Conservation (phyloP, 345 rosid species). For the Sisymbrium altissimum region DNA sequence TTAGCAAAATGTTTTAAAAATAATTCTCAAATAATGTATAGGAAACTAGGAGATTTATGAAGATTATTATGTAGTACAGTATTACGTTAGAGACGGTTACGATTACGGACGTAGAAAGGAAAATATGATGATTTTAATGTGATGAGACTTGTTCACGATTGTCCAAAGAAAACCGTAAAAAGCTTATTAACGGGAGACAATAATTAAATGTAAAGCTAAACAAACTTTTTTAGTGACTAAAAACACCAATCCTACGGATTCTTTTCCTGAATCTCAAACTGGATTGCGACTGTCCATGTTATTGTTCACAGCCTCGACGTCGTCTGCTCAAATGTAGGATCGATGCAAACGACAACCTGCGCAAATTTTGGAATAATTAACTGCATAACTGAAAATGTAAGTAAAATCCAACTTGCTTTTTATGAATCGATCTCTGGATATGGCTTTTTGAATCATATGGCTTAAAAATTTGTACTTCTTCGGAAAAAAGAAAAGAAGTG, state of each 20-base stretch:
- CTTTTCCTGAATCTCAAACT: neutral
- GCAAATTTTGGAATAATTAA: neutral
- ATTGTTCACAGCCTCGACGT: constrained; percentile 56
- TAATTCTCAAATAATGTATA: too few relatives aligned
- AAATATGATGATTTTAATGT: too few relatives aligned
- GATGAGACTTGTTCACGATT: too few relatives aligned
- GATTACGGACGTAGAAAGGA: too few relatives aligned
- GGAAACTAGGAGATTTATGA: too few relatives aligned
- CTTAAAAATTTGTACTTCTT: neutral
- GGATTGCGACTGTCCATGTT: neutral
- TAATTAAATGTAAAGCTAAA: too few relatives aligned
- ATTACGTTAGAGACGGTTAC: too few relatives aligned
- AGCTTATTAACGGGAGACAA: neutral
- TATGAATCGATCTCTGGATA: neutral
- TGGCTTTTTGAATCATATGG: neutral
- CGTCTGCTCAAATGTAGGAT: constrained; percentile 53
- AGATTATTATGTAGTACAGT: too few relatives aligned
- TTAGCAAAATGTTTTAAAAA: too few relatives aligned
- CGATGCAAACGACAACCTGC: constrained; percentile 86
- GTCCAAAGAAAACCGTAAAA: too few relatives aligned
- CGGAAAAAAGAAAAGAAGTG: too few relatives aligned
- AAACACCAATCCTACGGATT: neutral
- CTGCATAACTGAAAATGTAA: neutral
- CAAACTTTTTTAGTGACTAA: too few relatives aligned
- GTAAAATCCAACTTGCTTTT: neutral